Percentiles rank a stretch among this genome's conserved stretches.
Conservation (phyloP, 2,329 filamentous ascomycete species). For the Aspergillus latus region DNA sequence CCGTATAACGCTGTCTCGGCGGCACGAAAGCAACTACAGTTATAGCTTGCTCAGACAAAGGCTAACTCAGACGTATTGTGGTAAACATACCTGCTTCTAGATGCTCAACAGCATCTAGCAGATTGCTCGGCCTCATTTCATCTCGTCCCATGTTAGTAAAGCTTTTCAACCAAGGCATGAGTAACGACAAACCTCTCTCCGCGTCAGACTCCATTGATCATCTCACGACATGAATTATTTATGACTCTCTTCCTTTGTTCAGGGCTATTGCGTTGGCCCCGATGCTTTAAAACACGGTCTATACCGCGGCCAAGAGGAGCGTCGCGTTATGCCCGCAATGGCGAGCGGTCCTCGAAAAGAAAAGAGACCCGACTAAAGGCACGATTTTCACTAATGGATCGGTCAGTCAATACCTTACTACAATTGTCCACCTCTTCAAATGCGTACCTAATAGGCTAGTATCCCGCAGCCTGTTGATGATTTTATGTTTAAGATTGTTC, state of each 20-base stretch:
- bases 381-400: not conserved
- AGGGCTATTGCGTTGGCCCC: not conserved
- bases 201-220: conserved; percentile 21
- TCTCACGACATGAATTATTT: not conserved
- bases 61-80: too few species aligned
- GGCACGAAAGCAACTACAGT: conserved; percentile 46
- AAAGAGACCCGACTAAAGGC: not conserved
- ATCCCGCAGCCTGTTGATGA: not conserved
- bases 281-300: not conserved
- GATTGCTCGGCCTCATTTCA: conserved; percentile 23
- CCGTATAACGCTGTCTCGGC: conserved; percentile 64
- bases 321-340: conserved; percentile 12
- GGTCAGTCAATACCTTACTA: not conserved
- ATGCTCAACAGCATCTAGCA: conserved; percentile 38
- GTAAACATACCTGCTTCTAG: conserved; percentile 37
- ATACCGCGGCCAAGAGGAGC: not conserved
- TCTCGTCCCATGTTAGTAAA: conserved; percentile 12
- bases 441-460: not conserved
- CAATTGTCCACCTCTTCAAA: not conserved
- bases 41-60: not conserved
- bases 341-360: not conserved
- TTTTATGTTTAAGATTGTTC: not conserved
- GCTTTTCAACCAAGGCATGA: not conserved
- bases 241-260: not conserved
- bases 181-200: conserved; percentile 19